Conservation (phyloP, 148 eudicot genomes). For the Vaccinium myrtillus region DNA sequence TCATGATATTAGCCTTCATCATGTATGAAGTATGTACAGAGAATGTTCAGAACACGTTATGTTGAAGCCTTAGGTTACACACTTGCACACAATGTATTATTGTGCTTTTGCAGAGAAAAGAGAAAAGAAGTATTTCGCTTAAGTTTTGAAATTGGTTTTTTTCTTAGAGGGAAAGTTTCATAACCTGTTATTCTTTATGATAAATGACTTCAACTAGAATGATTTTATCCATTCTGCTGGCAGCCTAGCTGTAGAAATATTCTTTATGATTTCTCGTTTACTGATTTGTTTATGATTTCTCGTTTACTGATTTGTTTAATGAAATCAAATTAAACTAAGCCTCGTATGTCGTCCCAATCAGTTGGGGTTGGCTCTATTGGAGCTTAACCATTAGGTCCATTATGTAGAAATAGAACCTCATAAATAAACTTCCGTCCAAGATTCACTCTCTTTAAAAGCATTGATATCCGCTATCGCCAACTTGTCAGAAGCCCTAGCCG, state of each 20-base stretch:
- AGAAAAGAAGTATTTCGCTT: not conserved
- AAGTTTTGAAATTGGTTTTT: not conserved
- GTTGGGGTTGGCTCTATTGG: not conserved
- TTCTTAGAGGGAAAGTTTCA: not conserved
- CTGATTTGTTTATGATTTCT: too few relatives aligned
- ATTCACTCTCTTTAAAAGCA: too few relatives aligned
- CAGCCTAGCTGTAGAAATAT: not conserved
- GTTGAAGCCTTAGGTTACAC: not conserved
- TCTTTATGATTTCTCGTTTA: too few relatives aligned
- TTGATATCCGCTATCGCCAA: too few relatives aligned
- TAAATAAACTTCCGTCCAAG: too few relatives aligned
- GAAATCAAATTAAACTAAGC: not conserved
- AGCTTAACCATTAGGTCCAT: not conserved
- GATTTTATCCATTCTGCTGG: not conserved
- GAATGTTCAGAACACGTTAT: not conserved
- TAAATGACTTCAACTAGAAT: not conserved
- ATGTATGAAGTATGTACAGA: not conserved
- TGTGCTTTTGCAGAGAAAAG: not conserved
- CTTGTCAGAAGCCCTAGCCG: too few relatives aligned
- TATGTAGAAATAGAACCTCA: not conserved
- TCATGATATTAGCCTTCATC: not conserved
- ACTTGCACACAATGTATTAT: not conserved
- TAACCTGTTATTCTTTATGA: not conserved
- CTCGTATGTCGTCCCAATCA: not conserved
- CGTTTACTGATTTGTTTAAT: not conserved